phyloP scores from a whole-genome alignment of 176 grass and related monocot species.

The bread wheat (Triticum aestivum) region DNA sequence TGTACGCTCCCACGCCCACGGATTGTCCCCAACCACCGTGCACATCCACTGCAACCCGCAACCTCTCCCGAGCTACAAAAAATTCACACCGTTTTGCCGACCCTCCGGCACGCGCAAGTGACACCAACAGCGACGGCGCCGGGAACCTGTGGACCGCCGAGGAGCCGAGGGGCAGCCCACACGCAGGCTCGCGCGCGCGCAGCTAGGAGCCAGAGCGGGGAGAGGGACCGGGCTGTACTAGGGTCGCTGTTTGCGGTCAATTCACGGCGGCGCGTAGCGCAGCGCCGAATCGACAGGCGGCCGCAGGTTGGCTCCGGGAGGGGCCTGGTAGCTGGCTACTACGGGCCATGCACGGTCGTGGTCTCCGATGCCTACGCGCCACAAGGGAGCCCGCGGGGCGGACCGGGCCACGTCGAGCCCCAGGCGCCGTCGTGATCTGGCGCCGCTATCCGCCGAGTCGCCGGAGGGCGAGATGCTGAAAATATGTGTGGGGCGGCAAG shows the following conservation, averaged over 20 bases:
- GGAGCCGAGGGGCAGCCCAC: neutral
- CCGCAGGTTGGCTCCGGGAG: slow-evolving; percentile 14
- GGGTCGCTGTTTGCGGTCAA: neutral
- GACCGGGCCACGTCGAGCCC: slow-evolving; percentile 43
- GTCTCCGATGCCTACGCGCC: slow-evolving; percentile 23
- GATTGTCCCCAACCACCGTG: neutral
- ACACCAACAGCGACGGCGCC: slow-evolving; percentile 4
- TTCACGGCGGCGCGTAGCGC: neutral
- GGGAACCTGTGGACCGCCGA: neutral
- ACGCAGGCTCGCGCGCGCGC: neutral
- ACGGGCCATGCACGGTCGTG: slow-evolving; percentile 11
- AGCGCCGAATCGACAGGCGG: neutral
- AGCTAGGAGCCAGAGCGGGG: neutral
- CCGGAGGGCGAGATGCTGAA: neutral
- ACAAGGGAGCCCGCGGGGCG: slow-evolving; percentile 33
- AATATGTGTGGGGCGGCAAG: neutral
- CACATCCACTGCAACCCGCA: neutral
- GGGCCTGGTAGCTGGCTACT: neutral
- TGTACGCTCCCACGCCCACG: neutral
- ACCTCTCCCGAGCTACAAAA: neutral
- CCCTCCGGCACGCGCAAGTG: neutral
- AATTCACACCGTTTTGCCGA: neutral
- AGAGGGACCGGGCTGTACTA: neutral
- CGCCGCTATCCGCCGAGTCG: slow-evolving; percentile 17
- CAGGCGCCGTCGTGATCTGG: slow-evolving; percentile 34